These are phyloP conservation scores for Herpetomonas tarakana DNA, from an alignment of 208 protist genomes.

Conservation along the genomic window DNA sequence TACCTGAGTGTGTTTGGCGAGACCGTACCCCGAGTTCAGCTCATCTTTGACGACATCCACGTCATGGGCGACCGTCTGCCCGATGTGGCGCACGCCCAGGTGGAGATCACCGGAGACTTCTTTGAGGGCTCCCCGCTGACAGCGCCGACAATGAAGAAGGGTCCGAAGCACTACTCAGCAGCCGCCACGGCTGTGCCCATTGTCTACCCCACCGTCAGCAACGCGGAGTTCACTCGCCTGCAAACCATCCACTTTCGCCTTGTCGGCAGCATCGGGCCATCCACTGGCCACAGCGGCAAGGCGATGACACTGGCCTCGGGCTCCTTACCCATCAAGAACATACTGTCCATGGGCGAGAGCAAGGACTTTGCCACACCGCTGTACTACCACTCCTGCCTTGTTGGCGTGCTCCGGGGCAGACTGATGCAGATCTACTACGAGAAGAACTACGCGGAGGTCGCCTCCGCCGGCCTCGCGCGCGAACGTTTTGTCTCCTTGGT, in stretches of 20 bases:
- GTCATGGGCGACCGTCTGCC: conserved; percentile 35
- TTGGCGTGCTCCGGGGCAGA: conserved; percentile 34
- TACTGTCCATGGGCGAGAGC: conserved; percentile 30
- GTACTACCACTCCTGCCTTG: conserved; percentile 47
- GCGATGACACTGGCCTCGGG: conserved; percentile 48
- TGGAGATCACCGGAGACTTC: conserved; percentile 44
- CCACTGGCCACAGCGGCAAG: conserved; percentile 10
- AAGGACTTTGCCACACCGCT: conserved; percentile 39
- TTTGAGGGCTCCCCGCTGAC: conserved; percentile 36
- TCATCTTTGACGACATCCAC: conserved; percentile 40
- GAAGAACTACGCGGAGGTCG: conserved; percentile 38
- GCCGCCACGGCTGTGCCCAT: conserved; percentile 17
- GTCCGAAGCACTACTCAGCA: conserved; percentile 24
- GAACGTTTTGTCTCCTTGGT: conserved; percentile 34
- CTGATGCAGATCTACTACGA: conserved; percentile 45
- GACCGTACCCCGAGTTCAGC: conserved; percentile 37
- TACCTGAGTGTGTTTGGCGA: conserved; percentile 67
- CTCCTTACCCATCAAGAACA: conserved; percentile 49
- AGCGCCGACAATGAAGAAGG: conserved; percentile 16
- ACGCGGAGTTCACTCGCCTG: conserved; percentile 48
- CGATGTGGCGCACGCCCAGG: conserved; percentile 17
- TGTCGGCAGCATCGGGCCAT: conserved; percentile 21
- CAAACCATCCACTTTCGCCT: conserved; percentile 59
- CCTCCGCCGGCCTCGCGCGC: conserved; percentile 23
- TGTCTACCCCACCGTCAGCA: conserved; percentile 45